Evolutionary conservation across 192 early-diverging fungal species (phyloP).

Genomic region (Coemansia sp.): DNA sequence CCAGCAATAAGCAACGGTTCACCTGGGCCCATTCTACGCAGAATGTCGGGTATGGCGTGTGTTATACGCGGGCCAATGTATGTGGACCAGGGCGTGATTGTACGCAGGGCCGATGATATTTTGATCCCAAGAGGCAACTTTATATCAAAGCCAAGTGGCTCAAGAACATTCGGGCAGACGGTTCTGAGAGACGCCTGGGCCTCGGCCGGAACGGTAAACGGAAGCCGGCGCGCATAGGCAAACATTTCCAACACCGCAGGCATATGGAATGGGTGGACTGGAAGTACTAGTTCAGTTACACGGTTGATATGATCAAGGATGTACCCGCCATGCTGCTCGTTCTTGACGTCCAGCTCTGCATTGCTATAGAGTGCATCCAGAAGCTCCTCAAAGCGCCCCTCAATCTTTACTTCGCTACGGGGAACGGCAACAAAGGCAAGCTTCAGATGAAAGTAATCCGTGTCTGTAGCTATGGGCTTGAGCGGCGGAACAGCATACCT

Average conservation of each 20-base stretch:
- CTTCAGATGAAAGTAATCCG: conserved; percentile 43
- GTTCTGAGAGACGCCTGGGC: conserved; percentile 67
- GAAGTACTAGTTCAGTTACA: conserved; percentile 52
- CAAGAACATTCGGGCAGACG: conserved; percentile 41
- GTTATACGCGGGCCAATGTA: conserved; percentile 61
- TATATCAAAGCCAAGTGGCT: conserved; percentile 37
- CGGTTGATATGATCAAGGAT: conserved; percentile 29
- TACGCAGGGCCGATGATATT: conserved; percentile 65
- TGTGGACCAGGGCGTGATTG: conserved; percentile 65
- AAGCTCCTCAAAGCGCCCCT: conserved; percentile 53
- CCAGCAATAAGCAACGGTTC: conserved; percentile 55
- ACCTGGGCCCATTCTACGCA: conserved; percentile 31
- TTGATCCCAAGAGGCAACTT: conserved; percentile 68
- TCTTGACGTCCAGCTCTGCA: conserved; percentile 5
- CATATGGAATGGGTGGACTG: conserved; percentile 64
- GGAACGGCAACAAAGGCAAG: conserved; percentile 59
- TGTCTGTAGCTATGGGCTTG: conserved; percentile 36
- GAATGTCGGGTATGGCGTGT: conserved; percentile 46
- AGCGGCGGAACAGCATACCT: conserved; percentile 61
- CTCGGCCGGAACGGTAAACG: conserved; percentile 39
- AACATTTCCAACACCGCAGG: conserved; percentile 60
- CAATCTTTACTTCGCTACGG: conserved; percentile 34
- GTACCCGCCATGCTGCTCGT: conserved; percentile 14
- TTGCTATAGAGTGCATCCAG: conserved; percentile 40
- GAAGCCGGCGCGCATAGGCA: conserved; percentile 45